These are phyloP conservation scores for Russula ochroleuca DNA, from an alignment of 768 basidiomycete genomes.

Conservation along the genomic window DNA sequence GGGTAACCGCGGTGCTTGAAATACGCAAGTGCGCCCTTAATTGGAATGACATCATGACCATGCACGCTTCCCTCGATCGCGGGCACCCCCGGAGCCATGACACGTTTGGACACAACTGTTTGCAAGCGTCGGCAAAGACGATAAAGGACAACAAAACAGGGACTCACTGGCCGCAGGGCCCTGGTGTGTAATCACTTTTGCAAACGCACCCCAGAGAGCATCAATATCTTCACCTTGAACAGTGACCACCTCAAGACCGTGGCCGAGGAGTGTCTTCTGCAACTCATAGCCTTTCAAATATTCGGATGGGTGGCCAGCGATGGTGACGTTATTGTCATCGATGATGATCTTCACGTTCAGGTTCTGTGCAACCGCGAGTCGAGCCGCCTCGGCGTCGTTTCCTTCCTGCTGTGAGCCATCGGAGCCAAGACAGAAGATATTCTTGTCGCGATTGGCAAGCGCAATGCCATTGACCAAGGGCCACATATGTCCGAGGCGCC, in stretches of 20 bases:
- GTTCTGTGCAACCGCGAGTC: slow-evolving; percentile 77
- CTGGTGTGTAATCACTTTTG: slow-evolving; percentile 49
- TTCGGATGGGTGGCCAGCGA: slow-evolving; percentile 84
- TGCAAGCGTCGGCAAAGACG: neutral
- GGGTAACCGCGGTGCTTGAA: slow-evolving; percentile 59
- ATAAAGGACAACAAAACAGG: neutral
- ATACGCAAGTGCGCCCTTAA: slow-evolving; percentile 75
- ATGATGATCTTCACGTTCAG: slow-evolving; percentile 84
- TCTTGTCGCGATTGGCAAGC: slow-evolving; percentile 71
- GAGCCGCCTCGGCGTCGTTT: slow-evolving; percentile 85
- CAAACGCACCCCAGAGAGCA: slow-evolving; percentile 64
- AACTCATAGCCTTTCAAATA: slow-evolving; percentile 79
- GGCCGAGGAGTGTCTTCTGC: slow-evolving; percentile 68
- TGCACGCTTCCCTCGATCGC: slow-evolving; percentile 76
- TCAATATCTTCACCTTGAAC: slow-evolving; percentile 80
- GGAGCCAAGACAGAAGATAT: slow-evolving; percentile 78
- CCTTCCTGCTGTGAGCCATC: slow-evolving; percentile 92
- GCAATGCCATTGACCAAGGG: slow-evolving; percentile 82
- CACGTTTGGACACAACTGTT: slow-evolving; percentile 61
- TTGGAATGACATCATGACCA: slow-evolving; percentile 82
- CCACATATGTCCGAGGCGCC: slow-evolving; percentile 92
- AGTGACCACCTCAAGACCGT: slow-evolving; percentile 71
- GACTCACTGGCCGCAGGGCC: slow-evolving; percentile 73
- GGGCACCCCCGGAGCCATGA: slow-evolving; percentile 44
- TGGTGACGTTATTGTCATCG: slow-evolving; percentile 90